Base-by-base conservation (phyloP, 1,284 basidiomycete genomes). In the Ceratobasidium sp. region DNA sequence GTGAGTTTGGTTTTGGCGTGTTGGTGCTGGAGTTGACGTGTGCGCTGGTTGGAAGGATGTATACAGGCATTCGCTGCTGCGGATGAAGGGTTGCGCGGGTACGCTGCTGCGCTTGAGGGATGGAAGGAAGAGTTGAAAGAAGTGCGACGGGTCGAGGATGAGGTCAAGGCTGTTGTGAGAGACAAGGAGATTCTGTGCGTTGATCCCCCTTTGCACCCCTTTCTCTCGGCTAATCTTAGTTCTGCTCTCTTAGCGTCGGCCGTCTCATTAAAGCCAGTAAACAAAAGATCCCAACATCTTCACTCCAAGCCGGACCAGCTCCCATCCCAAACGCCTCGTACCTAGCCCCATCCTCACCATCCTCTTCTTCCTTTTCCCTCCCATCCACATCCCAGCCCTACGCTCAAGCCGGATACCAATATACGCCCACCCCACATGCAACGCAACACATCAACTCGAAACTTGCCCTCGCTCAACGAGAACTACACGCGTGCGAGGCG, bases 171-270 rank as follows among this genome's bases (percentile, higher is more conserved):
- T 79, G 87, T 94, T 76, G 85, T 93, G 69, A 86, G 92, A 3
- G 93, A 94, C 83, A 85, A 92, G 52, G 93, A 94, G 81, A 94
- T 94, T 79, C 86, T 94, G 93, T 94, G 79, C 83, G 92, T 88
- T n/a, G n/a, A 75, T 54, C 54, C 33, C 41, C 44, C 65, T 27
- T 67, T 38, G 14, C 14, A n/a, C 4, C 41, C 33, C 12, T 46
- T 10, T 23, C 27, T 50, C 46, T 14, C 60, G 38, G 52, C 55
- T 54, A 73, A 68, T 27, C 30, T 23, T n/a, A n/a, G n/a, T n/a
- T 69, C 50, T 27, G 23, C 66, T 35, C 59, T 62, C 10, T 18
- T 81, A 94, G 93, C 1, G 90, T 94, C 12, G 93, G 90, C 2
- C 89, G 93, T 3, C 88, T 94, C 65, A 90, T 94, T 82, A 94